These are phyloP conservation scores for Pythium diclinum DNA, from an alignment of 352 stramenopile species.

Conservation along the genomic window DNA sequence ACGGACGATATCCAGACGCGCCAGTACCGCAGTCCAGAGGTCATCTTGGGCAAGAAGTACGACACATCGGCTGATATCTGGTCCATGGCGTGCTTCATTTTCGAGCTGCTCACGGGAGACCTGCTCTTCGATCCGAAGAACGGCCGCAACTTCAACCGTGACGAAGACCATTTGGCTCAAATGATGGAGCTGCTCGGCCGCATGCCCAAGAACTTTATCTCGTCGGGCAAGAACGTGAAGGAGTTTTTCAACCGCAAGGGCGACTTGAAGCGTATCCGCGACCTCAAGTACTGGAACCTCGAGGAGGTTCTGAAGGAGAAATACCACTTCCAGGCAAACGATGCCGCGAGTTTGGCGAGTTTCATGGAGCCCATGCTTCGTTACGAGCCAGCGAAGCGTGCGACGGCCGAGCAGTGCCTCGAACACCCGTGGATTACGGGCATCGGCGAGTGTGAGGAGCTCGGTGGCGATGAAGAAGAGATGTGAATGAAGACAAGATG, in stretches of 20 bases:
- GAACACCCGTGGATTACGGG: slow-evolving; percentile 91
- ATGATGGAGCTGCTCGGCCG: slow-evolving; percentile 98
- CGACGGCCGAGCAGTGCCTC: slow-evolving; percentile 92
- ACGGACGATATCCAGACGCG: slow-evolving; percentile 99
- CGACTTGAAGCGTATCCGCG: slow-evolving; percentile 97
- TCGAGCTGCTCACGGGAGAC: slow-evolving; percentile 99
- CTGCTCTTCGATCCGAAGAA: slow-evolving; percentile 98
- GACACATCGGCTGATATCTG: slow-evolving; percentile 99
- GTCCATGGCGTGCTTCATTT: slow-evolving; percentile 98
- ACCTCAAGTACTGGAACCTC: slow-evolving; percentile 97
- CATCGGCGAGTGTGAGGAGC: slow-evolving; percentile 17
- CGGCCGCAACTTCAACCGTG: slow-evolving; percentile 76
- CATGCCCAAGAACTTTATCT: slow-evolving; percentile 95
- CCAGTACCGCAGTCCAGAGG: slow-evolving; percentile 99
- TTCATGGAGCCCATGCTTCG: slow-evolving; percentile 96
- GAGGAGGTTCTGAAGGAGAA: slow-evolving; percentile 96
- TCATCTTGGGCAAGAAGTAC: slow-evolving; percentile 96
- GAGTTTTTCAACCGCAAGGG: slow-evolving; percentile 98
- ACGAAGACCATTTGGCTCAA: slow-evolving; percentile 98
- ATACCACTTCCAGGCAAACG: slow-evolving; percentile 89
- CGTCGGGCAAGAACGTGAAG: slow-evolving; percentile 89
- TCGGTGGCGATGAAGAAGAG: slow-evolving; percentile 17
- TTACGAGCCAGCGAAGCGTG: slow-evolving; percentile 82
- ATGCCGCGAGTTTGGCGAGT: slow-evolving; percentile 87
- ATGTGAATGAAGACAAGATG: slow-evolving; percentile 3